These are phyloP conservation scores for Plasmopara viticola DNA, from an alignment of 352 stramenopile species.

Conservation along the genomic window DNA sequence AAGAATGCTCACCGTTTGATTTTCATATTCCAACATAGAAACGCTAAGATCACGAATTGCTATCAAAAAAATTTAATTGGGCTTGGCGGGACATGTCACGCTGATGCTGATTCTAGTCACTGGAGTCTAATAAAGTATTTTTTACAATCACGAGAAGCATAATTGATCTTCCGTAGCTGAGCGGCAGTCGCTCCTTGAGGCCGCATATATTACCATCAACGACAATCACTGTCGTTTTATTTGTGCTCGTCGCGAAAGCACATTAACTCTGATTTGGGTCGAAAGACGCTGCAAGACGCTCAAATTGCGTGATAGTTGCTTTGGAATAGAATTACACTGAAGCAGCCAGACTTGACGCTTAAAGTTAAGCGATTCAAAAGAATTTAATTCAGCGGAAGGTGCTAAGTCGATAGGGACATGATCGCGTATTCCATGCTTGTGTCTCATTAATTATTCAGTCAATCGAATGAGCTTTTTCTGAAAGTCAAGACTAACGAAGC, in stretches of 20 bases:
- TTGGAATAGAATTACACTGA: not conserved
- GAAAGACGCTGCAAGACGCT: not conserved
- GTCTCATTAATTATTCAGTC: not conserved
- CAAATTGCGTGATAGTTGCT: not conserved
- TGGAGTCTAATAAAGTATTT: not conserved
- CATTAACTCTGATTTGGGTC: not conserved
- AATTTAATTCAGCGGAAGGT: not conserved
- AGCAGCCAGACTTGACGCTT: not conserved
- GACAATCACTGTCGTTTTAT: not conserved
- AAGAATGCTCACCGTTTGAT: not conserved
- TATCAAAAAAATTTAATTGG: not conserved
- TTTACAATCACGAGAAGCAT: not conserved
- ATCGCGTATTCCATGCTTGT: not conserved
- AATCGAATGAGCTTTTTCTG: not conserved
- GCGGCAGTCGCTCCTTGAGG: not conserved
- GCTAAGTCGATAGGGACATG: not conserved
- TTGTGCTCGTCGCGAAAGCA: conserved; percentile 10
- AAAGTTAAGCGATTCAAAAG: not conserved
- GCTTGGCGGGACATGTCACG: not conserved
- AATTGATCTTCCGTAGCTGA: not conserved
- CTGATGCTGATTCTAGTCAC: not conserved
- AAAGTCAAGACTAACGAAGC: not conserved
- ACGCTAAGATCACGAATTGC: conserved; percentile 1
- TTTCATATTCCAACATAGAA: conserved; percentile 13
- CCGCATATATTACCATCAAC: conserved; percentile 3